Base-by-base conservation (phyloP, 495 filamentous ascomycete species). In the Talaromyces proteolyticus region DNA sequence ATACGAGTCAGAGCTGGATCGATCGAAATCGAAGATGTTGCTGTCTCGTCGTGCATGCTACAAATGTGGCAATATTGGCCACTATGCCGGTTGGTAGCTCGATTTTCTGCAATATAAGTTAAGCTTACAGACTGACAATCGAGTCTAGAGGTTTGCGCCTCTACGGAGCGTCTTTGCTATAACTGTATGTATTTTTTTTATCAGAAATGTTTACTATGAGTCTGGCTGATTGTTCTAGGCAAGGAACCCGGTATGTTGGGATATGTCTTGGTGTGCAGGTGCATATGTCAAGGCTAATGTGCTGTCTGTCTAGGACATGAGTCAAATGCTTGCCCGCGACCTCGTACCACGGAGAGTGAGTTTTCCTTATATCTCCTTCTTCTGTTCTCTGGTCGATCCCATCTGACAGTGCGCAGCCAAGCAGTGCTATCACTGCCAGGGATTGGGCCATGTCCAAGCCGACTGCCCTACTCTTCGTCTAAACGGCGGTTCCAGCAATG, bases 371-470 rank as follows among this genome's bases (percentile, higher is more conserved):
- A 53, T 52, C 41, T 50, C 43, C 36, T 29, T 18, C 39, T 26
- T 26, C 39, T 17, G 6, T 44, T 41, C 18, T 23, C 11, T n/a
- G 21, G 42, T 42, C 44, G 48, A 49, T 39, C 23, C n/a, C 52
- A 23, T 42, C 46, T 65, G 50, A 72, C 72, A 56, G 57, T 42
- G 44, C 47, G 25, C 58, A 85, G 81, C 88, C 37, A 99, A 99
- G 82, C 94, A 99, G 75, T 99, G 94, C 82, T 99, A 99, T 67
- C 93, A 97, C 75, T 99, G 94, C 78, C 93, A 97, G 72, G 94
- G 94, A 29, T 78, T 96, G 53, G 94, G 94, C 51, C 94, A 99
- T 65, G 93, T 99, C 61, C 94, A 99, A 75, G 94, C 94, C 54
- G 94, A 97, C 68, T 99, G 94, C 80, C 94, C 94, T 53, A 99